Percentiles rank a stretch among this genome's conserved stretches.
Evolutionary conservation across 2,329 filamentous ascomycete genomes (phyloP).

Genomic region (Xylaria polymorpha): DNA sequence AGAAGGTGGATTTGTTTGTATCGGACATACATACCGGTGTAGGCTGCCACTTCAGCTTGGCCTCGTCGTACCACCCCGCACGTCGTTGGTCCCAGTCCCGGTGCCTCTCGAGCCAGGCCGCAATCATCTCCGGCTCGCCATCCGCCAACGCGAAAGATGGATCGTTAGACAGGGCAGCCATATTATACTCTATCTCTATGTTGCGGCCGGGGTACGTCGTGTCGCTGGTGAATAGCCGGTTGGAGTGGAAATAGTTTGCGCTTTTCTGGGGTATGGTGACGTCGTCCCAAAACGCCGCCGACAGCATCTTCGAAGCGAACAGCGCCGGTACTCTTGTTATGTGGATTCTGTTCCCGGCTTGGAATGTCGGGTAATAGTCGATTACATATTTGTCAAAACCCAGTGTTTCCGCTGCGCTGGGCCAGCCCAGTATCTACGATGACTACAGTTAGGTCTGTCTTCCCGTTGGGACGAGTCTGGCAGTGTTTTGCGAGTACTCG

Average conservation of each 20-base stretch:
- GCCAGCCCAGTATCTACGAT: neutral
- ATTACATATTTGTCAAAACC: neutral
- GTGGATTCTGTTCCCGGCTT: neutral
- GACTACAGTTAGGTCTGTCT: neutral
- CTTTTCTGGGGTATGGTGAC: conserved; percentile 12
- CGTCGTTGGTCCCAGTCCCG: neutral
- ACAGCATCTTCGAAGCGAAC: conserved; percentile 24
- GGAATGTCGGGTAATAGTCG: neutral
- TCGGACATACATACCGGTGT: conserved; percentile 17
- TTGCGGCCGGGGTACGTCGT: neutral
- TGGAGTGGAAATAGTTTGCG: conserved; percentile 14
- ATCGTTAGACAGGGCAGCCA: neutral
- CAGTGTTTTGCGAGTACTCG: neutral
- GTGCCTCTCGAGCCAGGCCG: neutral
- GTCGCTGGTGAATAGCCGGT: neutral
- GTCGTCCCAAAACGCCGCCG: conserved; percentile 26
- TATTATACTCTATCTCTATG: neutral
- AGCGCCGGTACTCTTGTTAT: conserved; percentile 1
- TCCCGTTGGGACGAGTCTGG: neutral
- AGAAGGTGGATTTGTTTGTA: neutral
- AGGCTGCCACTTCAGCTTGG: neutral
- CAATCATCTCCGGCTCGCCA: neutral
- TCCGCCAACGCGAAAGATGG: neutral
- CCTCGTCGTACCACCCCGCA: neutral
- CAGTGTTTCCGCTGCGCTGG: neutral